Evolutionary conservation across 2,329 filamentous ascomycete genomes (phyloP).

Genomic region (Ophiostoma piceae): DNA sequence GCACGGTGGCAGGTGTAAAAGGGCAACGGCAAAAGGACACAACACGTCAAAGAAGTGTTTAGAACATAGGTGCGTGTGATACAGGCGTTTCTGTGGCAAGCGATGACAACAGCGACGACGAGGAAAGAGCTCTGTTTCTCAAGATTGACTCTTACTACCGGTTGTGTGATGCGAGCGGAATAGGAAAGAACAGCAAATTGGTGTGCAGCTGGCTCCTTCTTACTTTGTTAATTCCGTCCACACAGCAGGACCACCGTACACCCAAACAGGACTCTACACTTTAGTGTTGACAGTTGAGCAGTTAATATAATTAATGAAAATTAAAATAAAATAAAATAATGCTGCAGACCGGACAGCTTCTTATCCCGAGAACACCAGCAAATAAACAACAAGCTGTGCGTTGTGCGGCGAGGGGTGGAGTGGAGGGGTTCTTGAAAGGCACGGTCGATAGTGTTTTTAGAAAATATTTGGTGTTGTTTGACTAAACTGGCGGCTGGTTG

Average conservation of each 20-base stretch:
- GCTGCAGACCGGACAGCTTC: neutral
- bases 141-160: neutral
- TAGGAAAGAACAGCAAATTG: constrained; percentile 8
- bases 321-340: neutral
- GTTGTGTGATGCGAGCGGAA: neutral
- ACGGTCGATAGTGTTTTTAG: too few relatives aligned
- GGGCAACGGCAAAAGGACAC: neutral
- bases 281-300: neutral
- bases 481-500: too few relatives aligned
- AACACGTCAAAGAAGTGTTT: neutral
- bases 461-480: too few relatives aligned
- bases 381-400: neutral
- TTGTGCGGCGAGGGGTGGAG: constrained; percentile 13
- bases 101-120: neutral
- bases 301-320: neutral
- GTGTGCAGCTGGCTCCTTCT: neutral
- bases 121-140: too few relatives aligned
- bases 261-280: neutral
- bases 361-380: neutral
- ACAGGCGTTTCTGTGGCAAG: neutral
- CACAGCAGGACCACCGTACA: constrained; percentile 2
- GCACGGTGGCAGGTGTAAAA: neutral
- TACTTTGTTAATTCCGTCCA: neutral
- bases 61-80: neutral
- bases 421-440: constrained; percentile 10